Conservation (phyloP, 176 grass and related monocot genomes). For the Zea mays region Zm-B73-REFERENCE-NAM-5.0 NC_050097.1:232920501-232921000, state of each 20-base stretch:
- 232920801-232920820: slow-evolving; percentile 56
- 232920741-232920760: slow-evolving; percentile 50
- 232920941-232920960: slow-evolving; percentile 34
- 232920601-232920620: slow-evolving; percentile 46
- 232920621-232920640: slow-evolving; percentile 53
- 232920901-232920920: slow-evolving; percentile 73
- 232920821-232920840: slow-evolving; percentile 61
- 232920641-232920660: slow-evolving; percentile 55
- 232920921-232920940: slow-evolving; percentile 56
- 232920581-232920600: slow-evolving; percentile 61
- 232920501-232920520: slow-evolving; percentile 52
- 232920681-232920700: slow-evolving; percentile 59
- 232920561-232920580: slow-evolving; percentile 46
- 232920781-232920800: slow-evolving; percentile 35
- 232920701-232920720: slow-evolving; percentile 86
- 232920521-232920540: slow-evolving; percentile 82
- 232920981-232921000: slow-evolving; percentile 64
- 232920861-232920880: slow-evolving; percentile 23
- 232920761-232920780: slow-evolving; percentile 39
- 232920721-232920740: slow-evolving; percentile 80
- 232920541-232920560: slow-evolving; percentile 67
- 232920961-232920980: slow-evolving; percentile 82
- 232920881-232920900: slow-evolving; percentile 50
- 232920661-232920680: slow-evolving; percentile 84
- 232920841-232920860: slow-evolving; percentile 31